Conservation (phyloP, 192 early-diverging fungal genomes). For the Allomyces macrogynus region DNA sequence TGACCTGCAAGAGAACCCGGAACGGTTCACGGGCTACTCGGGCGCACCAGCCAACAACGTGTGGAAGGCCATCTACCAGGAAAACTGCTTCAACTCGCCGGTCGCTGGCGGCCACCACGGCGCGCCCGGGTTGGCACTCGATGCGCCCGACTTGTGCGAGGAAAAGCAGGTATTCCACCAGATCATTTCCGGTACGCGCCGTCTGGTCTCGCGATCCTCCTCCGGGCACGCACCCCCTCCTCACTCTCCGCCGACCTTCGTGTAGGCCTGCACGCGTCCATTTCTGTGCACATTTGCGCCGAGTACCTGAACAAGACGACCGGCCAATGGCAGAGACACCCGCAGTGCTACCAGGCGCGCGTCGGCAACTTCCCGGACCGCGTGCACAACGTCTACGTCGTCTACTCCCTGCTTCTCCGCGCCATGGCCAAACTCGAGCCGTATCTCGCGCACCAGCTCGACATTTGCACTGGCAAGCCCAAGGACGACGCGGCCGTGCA, state of each 20-base stretch:
- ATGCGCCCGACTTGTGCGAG: constrained; percentile 29
- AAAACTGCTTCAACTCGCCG: constrained; percentile 75
- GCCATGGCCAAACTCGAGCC: constrained; percentile 63
- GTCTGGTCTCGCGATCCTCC: background rate
- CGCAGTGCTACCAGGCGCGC: constrained; percentile 76
- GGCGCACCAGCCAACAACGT: constrained; percentile 70
- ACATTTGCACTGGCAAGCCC: constrained; percentile 47
- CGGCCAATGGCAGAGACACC: constrained; percentile 69
- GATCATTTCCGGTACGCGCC: constrained; percentile 33
- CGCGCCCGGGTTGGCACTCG: background rate
- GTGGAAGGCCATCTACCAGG: constrained; percentile 91
- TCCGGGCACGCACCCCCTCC: constrained; percentile 4
- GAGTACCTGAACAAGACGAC: constrained; percentile 77
- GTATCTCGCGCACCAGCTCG: constrained; percentile 35
- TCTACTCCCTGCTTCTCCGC: constrained; percentile 65
- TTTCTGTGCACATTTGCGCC: constrained; percentile 92
- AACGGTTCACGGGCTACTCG: constrained; percentile 89
- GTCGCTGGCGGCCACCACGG: constrained; percentile 11
- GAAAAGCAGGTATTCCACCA: constrained; percentile 71
- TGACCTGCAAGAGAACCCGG: constrained; percentile 77
- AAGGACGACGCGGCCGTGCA: constrained; percentile 29
- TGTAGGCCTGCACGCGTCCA: constrained; percentile 77
- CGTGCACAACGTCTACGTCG: constrained; percentile 89
- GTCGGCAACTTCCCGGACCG: constrained; percentile 77
- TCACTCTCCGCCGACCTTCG: constrained; percentile 9